A percentile compares a stretch with the other conserved stretches of the same genome.
These are phyloP conservation scores for Circinella minor DNA, from an alignment of 371 early-diverging fungal species.

Conservation along the genomic window DNA sequence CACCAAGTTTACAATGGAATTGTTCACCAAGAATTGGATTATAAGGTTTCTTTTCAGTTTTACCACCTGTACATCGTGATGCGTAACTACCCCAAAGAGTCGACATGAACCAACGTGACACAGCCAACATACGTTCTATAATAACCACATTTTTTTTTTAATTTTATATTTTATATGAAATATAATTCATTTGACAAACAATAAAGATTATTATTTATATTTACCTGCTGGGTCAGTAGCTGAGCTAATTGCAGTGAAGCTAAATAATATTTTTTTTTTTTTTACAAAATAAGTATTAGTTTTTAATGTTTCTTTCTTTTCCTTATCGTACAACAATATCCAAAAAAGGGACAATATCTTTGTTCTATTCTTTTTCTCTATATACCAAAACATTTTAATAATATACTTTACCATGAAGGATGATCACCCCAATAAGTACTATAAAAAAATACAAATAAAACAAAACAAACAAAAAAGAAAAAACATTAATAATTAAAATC, in stretches of 20 bases:
- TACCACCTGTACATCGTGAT: slow-evolving; percentile 41
- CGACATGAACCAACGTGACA: slow-evolving; percentile 78
- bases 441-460: slow-evolving; percentile 5
- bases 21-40: slow-evolving; percentile 92
- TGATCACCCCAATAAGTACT: slow-evolving; percentile 48
- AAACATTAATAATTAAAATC: not conserved
- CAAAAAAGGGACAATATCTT: not conserved
- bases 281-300: too few relatives aligned
- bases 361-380: not conserved
- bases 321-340: too few relatives aligned
- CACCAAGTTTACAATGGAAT: slow-evolving; percentile 60
- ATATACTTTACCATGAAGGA: slow-evolving; percentile 33
- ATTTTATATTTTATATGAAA: not conserved
- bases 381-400: not conserved
- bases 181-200: too few relatives aligned
- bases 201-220: not conserved
- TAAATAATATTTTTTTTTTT: not conserved
- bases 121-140: slow-evolving; percentile 68
- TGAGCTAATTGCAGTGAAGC: slow-evolving; percentile 48
- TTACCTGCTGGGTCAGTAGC: slow-evolving; percentile 59
- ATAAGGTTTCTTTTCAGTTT: slow-evolving; percentile 77
- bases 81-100: slow-evolving; percentile 73
- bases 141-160: not conserved
- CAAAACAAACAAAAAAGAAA: too few relatives aligned
- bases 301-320: too few relatives aligned